Conservation (phyloP, 1,139 yeast species). For the Suhomyces atakaporum region DNA sequence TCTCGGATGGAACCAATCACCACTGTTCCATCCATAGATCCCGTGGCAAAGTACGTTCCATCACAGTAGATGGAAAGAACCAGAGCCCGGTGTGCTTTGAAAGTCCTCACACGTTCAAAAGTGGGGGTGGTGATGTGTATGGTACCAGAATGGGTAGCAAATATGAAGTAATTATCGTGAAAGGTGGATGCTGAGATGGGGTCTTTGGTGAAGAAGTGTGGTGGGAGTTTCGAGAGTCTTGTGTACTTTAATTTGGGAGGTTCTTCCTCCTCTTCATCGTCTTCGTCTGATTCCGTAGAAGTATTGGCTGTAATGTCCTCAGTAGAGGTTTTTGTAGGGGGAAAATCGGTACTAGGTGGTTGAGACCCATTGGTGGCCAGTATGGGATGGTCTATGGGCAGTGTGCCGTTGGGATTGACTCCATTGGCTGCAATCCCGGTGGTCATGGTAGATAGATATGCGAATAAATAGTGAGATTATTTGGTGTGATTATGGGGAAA, state of each 20-base stretch:
- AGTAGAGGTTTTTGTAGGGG: no score
- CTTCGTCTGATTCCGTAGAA: conserved; percentile 8
- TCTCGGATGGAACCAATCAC: conserved; percentile 73
- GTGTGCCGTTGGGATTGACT: no score
- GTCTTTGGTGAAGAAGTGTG: conserved; percentile 68
- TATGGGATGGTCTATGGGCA: no score
- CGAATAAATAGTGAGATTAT: no score
- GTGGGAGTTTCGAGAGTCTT: conserved; percentile 61
- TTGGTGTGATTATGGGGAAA: no score
- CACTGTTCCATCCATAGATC: conserved; percentile 91
- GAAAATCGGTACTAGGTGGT: no score
- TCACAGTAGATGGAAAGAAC: conserved; percentile 72
- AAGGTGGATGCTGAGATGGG: conserved; percentile 72
- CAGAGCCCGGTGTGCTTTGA: conserved; percentile 85
- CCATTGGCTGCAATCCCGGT: no score
- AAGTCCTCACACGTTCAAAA: conserved; percentile 61
- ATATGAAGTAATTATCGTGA: conserved; percentile 60
- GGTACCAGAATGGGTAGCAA: conserved; percentile 90
- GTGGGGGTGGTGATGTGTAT: conserved; percentile 66
- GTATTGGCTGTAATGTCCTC: background rate
- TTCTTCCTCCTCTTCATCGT: conserved; percentile 35
- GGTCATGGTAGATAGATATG: no score
- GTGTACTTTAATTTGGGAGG: conserved; percentile 81
- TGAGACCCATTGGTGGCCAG: no score
- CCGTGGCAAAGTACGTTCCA: conserved; percentile 76